A percentile compares a stretch with the other conserved stretches of the same genome.
Conservation (phyloP, 2,329 filamentous ascomycete species). For the Ploettnerulaceae sp. region DNA sequence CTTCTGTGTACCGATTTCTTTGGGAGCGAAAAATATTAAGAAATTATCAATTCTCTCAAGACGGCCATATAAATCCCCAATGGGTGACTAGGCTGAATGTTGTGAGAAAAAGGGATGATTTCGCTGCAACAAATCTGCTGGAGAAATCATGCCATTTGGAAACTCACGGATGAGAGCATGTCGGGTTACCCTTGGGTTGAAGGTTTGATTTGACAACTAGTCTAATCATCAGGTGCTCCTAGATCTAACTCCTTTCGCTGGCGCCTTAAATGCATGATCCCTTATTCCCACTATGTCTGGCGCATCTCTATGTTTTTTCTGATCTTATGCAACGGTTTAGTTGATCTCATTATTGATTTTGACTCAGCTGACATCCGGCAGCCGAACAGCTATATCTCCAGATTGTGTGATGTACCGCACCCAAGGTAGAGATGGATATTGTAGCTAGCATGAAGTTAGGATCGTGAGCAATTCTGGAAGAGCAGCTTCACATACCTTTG, state of each 20-base stretch:
- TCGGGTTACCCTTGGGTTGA: no score
- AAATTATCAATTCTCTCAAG: no score
- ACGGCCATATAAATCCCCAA: no score
- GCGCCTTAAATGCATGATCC: conserved; percentile 13
- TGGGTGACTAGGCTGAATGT: no score
- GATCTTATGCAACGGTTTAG: background rate
- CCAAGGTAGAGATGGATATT: conserved; percentile 98
- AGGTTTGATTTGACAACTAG: background rate
- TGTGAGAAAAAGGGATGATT: no score
- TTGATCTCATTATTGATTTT: background rate
- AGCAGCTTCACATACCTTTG: conserved; percentile 64
- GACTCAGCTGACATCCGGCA: conserved; percentile 62
- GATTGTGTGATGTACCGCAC: conserved; percentile 98
- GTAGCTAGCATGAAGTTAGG: conserved; percentile 55
- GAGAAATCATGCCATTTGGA: background rate
- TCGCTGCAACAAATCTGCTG: no score
- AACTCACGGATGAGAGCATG: no score
- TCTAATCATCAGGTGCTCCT: background rate
- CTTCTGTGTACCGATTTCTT: no score
- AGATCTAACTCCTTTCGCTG: conserved; percentile 7
- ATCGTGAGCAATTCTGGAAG: background rate
- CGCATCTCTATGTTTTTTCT: background rate
- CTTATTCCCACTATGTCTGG: background rate
- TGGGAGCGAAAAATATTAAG: no score
- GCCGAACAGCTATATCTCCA: conserved; percentile 88